Conservation (phyloP, 2,329 filamentous ascomycete genomes). For the Mariannaea elegans region DNA sequence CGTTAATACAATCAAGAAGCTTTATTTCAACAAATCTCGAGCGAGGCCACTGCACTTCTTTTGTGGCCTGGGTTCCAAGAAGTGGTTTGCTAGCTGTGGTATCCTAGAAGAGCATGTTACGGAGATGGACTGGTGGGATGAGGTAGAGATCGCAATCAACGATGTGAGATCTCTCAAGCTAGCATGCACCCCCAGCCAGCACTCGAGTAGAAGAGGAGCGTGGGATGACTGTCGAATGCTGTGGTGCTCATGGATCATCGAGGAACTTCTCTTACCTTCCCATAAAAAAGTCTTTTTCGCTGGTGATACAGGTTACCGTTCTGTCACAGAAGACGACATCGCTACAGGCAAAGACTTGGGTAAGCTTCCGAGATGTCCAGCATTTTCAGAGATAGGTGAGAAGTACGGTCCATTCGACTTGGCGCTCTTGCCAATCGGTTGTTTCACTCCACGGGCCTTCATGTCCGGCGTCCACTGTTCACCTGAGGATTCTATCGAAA, state of each 20-base stretch:
- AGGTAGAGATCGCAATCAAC: slow-evolving; percentile 68
- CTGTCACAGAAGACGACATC: slow-evolving; percentile 72
- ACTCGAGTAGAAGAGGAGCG: slow-evolving; percentile 70
- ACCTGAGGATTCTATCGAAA: slow-evolving; percentile 82
- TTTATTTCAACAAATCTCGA: slow-evolving; percentile 6
- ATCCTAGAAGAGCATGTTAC: slow-evolving; percentile 74
- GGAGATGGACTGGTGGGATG: slow-evolving; percentile 91
- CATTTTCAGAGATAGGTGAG: slow-evolving; percentile 80
- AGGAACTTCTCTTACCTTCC: slow-evolving; percentile 58
- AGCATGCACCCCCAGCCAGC: slow-evolving; percentile 70
- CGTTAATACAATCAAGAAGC: not conserved
- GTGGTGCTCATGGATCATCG: slow-evolving; percentile 84
- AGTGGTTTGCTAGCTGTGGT: slow-evolving; percentile 61
- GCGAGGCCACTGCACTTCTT: slow-evolving; percentile 1
- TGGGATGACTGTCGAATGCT: slow-evolving; percentile 76
- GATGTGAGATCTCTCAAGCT: slow-evolving; percentile 1
- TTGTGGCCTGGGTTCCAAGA: slow-evolving; percentile 6
- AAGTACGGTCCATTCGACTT: slow-evolving; percentile 83
- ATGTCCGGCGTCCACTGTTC: slow-evolving; percentile 83
- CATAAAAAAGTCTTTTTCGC: slow-evolving; percentile 80
- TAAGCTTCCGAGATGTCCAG: slow-evolving; percentile 74
- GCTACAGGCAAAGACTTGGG: slow-evolving; percentile 67
- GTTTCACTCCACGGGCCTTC: slow-evolving; percentile 74
- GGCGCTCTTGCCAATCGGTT: slow-evolving; percentile 86
- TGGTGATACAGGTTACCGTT: slow-evolving; percentile 85